A percentile compares a stretch with the other conserved stretches of the same genome.
phyloP scores from a whole-genome alignment of 257 asterid species.

The Gentiana dahurica region DNA sequence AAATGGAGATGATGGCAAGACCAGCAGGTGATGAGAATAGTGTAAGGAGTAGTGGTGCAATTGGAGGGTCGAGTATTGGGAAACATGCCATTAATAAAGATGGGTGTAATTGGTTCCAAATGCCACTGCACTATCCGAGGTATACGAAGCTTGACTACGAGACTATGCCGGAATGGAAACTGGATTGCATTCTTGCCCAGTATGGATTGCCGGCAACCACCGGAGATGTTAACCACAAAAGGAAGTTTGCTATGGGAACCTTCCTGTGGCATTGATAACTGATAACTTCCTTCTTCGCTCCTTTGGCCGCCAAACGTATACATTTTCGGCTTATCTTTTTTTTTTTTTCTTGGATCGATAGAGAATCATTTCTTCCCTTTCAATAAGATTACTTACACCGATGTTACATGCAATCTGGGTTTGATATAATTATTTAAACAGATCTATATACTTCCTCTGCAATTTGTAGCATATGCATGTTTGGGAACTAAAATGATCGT shows the following conservation, averaged over 20 bases:
- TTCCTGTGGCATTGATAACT: slow-evolving; percentile 39
- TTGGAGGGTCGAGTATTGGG: slow-evolving; percentile 9
- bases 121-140: slow-evolving; percentile 69
- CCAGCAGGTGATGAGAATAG: slow-evolving; percentile 3
- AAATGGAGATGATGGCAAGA: slow-evolving; percentile 33
- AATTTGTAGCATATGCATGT: too few species aligned
- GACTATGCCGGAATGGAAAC: slow-evolving; percentile 59
- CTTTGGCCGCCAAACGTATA: not conserved
- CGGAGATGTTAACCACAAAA: slow-evolving; percentile 49
- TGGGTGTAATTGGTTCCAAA: slow-evolving; percentile 34
- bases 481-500: too few species aligned
- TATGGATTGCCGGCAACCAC: slow-evolving; percentile 33
- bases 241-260: slow-evolving; percentile 66
- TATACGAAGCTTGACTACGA: slow-evolving; percentile 47
- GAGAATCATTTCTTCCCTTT: not conserved
- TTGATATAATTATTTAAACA: too few species aligned
- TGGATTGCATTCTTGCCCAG: slow-evolving; percentile 34
- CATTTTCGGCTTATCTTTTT: not conserved
- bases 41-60: slow-evolving; percentile 7
- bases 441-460: too few species aligned
- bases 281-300: not conserved
- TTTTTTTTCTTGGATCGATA: not conserved
- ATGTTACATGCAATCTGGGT: not conserved
- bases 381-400: not conserved
- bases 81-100: slow-evolving; percentile 12